Evolutionary conservation across 192 early-diverging fungal genomes (phyloP), one percentile per base, ranked within the genome.

Genomic region (Geranomyces michiganensis): DNA sequence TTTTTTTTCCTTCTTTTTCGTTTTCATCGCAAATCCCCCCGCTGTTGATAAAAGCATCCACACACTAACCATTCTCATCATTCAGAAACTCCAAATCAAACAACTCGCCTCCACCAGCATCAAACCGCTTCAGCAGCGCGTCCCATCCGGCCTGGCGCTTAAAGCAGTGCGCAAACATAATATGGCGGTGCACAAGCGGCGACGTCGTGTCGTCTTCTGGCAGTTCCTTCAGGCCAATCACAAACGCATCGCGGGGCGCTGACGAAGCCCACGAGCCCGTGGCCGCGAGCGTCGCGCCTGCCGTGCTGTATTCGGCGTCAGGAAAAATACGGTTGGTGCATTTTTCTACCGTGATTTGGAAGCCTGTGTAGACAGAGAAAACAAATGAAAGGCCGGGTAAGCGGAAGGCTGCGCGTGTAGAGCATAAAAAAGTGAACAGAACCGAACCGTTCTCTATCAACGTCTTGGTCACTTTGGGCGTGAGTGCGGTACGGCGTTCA

Each of bases 81-180:
- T 88, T 84, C 81, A 99, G 81, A 79, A 97, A 99, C 87, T 99
- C 96, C 26, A 99, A 82, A 80, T 99, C 96, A 61, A 95, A 80
- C 73, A 99, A 84, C 26, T 87, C 84, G 17, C 96, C 96, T 32
- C 93, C 86, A 19, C 94, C 96, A 55, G 80, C 75, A 75, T 89
- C 83, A 73, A 99, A 99, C 63, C 95, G 87, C 33, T 73, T 79
- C 29, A 99, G 82, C 32, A 97, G 88, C 44, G 96, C 90, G 73
- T 87, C 88, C 96, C 96, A 98, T 21, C 95, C 96, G 64, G 81
- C 91, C 80, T 98, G 96, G 70, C 86, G 80, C 88, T 98, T 98
- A 87, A 88, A 98, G 85, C 96, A 98, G 79, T 98, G 96, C 47
- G 96, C 96, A 79, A 98, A 98, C 87, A 96, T 95, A 73, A 98